Base-by-base conservation (phyloP, 805 yeast genomes). In the Barnettozyma californica region DNA sequence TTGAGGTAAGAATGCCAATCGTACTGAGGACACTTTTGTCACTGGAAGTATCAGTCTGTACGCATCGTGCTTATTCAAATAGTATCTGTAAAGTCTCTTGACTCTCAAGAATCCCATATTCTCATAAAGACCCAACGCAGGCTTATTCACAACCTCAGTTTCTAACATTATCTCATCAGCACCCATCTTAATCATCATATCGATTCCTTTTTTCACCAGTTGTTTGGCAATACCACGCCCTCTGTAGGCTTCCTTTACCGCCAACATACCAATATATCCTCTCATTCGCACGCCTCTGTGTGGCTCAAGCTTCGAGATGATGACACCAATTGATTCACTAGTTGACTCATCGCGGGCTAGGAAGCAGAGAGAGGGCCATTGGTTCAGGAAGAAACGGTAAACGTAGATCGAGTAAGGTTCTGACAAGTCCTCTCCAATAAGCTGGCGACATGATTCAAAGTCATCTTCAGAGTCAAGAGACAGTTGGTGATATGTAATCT, bases 191-290 rank as follows among this genome's bases (percentile, higher is more conserved):
- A 75, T 74, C 91, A 94, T 86, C 35, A 74, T 74, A 14, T 77
- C 76, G 5, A 92, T 75, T 5, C 85, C 79, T 48, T 71, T 58
- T 42, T 73, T 71, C 16, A 90, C 90, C 44, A 94, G 73, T 41
- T 70, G 69, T 55, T 83, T 83, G 3, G 97, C 97, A 42, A 91
- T 84, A 1, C 97, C 96, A 40, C 69, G 70, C 3, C 95, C 91
- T 47, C 99, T 71, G 62, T 75, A 82, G 14, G 67, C 62, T 35
- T 81, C 80, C 44, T 83, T 82, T 11, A 92, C 95, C 0, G 95
- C 96, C 47, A 94, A 69, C 99, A 94, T 94, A 2, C 97, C 99
- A 26, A 94, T 91, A 61, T 94, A 94, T 0, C 99, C 99, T 51
- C 99, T 74, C 56, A 74, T 62, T 51, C 96, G 73, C 10, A 79